phyloP scores from a whole-genome alignment of 495 filamentous ascomycete species.

The Penicillium silybi region DNA sequence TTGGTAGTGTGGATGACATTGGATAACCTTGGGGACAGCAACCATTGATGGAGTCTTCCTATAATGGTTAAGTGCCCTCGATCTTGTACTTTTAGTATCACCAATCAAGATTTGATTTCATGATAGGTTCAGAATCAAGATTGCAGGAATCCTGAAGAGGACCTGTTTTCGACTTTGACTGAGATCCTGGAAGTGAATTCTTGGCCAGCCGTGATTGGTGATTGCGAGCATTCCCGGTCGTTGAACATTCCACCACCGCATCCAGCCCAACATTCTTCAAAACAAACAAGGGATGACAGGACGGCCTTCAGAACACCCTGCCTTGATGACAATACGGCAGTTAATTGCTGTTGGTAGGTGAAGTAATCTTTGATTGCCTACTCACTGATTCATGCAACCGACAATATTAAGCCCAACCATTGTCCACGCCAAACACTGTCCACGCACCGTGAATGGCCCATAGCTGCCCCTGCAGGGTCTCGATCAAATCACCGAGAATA shows the following conservation, averaged over 20 bases:
- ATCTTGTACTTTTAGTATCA: too few species aligned
- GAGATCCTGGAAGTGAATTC: too few species aligned
- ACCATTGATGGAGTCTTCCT: too few species aligned
- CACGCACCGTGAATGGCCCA: background rate
- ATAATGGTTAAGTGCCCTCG: too few species aligned
- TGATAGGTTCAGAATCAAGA: too few species aligned
- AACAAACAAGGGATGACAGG: background rate
- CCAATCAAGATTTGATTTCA: too few species aligned
- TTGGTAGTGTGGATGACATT: too few species aligned
- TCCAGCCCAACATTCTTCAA: background rate
- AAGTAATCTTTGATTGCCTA: background rate
- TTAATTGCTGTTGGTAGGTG: too few species aligned
- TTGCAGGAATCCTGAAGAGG: too few species aligned
- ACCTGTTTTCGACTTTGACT: too few species aligned
- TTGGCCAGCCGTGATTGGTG: background rate
- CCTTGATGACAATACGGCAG: too few species aligned
- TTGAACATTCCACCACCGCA: background rate
- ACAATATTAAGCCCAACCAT: slow-evolving; percentile 1
- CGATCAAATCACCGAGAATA: background rate
- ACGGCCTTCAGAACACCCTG: background rate
- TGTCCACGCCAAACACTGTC: background rate
- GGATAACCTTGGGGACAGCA: too few species aligned
- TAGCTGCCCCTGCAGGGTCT: background rate
- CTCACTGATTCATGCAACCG: background rate
- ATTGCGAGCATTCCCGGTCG: background rate